phyloP scores from a whole-genome alignment of 495 filamentous ascomycete genomes.

The Podospora pseudoanserina region DNA sequence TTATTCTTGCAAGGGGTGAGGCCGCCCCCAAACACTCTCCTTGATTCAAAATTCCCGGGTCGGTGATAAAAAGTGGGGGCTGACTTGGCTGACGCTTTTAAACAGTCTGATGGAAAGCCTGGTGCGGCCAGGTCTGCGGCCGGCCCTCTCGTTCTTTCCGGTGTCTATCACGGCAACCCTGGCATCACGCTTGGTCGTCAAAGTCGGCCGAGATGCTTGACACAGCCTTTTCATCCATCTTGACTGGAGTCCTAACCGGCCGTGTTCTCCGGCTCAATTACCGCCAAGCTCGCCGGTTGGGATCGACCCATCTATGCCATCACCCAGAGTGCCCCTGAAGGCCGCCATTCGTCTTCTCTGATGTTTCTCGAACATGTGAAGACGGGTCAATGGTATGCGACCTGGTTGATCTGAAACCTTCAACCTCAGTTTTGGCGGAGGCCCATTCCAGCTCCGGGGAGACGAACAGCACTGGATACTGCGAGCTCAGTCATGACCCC shows the following conservation, averaged over 20 bases:
- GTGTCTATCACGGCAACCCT: background rate
- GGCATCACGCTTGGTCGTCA: background rate
- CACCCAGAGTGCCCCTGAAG: background rate
- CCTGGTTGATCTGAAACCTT: background rate
- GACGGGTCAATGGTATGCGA: background rate
- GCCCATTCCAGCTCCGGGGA: background rate
- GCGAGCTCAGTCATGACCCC: background rate
- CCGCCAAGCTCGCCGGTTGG: conserved; percentile 2
- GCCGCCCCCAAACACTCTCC: background rate
- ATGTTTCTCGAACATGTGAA: conserved; percentile 7
- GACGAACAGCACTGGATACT: background rate
- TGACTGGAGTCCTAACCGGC: background rate
- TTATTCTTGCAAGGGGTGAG: background rate
- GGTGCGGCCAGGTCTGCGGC: conserved; percentile 17
- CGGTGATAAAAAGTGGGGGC: background rate
- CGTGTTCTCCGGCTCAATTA: conserved; percentile 8
- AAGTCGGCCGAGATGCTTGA: conserved; percentile 10
- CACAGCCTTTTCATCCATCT: conserved; percentile 13
- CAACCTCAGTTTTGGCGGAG: background rate
- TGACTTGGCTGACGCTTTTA: background rate
- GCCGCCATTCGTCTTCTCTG: background rate
- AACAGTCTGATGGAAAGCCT: background rate
- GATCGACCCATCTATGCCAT: background rate
- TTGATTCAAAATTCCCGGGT: background rate
- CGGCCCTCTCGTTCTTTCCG: conserved; percentile 4